Evolutionary conservation across 1,284 basidiomycete species (phyloP).

Genomic region (Cerrena zonata): DNA sequence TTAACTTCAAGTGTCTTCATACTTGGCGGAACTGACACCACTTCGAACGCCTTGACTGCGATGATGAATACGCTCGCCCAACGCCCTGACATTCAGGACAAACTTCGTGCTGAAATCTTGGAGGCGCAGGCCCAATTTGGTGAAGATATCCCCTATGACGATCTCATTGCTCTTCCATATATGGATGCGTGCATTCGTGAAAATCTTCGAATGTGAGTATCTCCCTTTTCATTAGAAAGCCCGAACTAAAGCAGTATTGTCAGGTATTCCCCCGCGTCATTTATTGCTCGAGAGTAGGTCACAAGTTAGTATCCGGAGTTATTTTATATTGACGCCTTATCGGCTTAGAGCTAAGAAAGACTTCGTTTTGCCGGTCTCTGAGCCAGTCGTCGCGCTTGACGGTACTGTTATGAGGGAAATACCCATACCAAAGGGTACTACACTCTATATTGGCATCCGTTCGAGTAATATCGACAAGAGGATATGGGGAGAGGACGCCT

Average conservation of each 20-base stretch:
- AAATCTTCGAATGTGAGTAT: conserved; percentile 18
- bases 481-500: conserved; percentile 52
- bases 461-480: conserved; percentile 39
- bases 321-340: conserved; percentile 1
- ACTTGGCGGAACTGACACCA: conserved; percentile 6
- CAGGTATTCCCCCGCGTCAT: conserved; percentile 8
- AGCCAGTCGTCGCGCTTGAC: conserved; percentile 16
- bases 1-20: conserved; percentile 2
- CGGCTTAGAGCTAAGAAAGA: conserved; percentile 18
- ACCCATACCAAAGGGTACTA: conserved; percentile 39
- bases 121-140: conserved; percentile 13
- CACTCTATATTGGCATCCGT: conserved; percentile 41
- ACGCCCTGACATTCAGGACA: too few species aligned
- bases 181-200: conserved; percentile 32
- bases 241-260: not conserved
- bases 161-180: conserved; percentile 25
- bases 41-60: conserved; percentile 11
- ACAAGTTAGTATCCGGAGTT: not conserved
- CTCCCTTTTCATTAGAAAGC: too few species aligned
- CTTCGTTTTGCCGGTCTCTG: conserved; percentile 18
- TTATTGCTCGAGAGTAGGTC: conserved; percentile 5
- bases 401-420: conserved; percentile 35
- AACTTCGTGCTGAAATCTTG: too few species aligned
- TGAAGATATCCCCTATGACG: too few species aligned
- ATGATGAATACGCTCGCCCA: too few species aligned